These are phyloP conservation scores for Fraxinus xanthoxyloides DNA, from an alignment of 305 asterid species.

Conservation along the genomic window DNA sequence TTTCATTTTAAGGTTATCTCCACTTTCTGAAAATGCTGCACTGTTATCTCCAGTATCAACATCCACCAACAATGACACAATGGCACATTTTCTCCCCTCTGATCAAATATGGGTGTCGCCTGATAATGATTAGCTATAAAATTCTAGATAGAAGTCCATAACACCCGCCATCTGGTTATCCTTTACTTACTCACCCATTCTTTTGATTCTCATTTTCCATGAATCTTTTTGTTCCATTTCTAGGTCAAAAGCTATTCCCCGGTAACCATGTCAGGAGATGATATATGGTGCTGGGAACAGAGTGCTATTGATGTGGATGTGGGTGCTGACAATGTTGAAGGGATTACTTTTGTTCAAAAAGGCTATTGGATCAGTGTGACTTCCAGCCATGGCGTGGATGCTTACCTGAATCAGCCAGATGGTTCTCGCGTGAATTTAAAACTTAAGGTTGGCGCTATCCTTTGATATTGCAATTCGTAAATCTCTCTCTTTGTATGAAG, in stretches of 20 bases:
- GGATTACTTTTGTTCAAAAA: constrained; percentile 72
- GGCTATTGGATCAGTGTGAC: constrained; percentile 77
- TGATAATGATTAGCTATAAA: constrained; percentile 11
- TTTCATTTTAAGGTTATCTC: constrained; percentile 11
- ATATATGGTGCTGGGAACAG: constrained; percentile 94
- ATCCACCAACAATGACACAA: constrained; percentile 1
- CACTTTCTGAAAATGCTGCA: constrained; percentile 5
- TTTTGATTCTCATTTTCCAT: constrained; percentile 2
- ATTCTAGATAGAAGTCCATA: constrained; percentile 13
- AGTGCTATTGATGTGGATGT: constrained; percentile 55
- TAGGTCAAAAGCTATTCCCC: constrained; percentile 66
- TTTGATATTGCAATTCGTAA: constrained; percentile 14
- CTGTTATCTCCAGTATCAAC: constrained; percentile 2
- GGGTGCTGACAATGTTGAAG: constrained; percentile 77
- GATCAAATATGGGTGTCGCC: constrained; percentile 7
- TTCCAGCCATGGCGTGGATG: constrained; percentile 88
- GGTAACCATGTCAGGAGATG: constrained; percentile 52
- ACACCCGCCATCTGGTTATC: not conserved
- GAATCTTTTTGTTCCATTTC: constrained; percentile 25
- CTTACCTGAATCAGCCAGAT: constrained; percentile 61
- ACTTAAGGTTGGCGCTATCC: constrained; percentile 58
- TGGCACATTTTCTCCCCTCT: not conserved
- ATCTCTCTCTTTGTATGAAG: constrained; percentile 25
- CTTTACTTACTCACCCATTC: constrained; percentile 6
- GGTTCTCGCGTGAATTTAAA: constrained; percentile 57